Percentiles rank a stretch among this genome's conserved stretches.
These are phyloP conservation scores for Salvia rosmarinus DNA, from an alignment of 257 asterid species.

Conservation along the genomic window DNA sequence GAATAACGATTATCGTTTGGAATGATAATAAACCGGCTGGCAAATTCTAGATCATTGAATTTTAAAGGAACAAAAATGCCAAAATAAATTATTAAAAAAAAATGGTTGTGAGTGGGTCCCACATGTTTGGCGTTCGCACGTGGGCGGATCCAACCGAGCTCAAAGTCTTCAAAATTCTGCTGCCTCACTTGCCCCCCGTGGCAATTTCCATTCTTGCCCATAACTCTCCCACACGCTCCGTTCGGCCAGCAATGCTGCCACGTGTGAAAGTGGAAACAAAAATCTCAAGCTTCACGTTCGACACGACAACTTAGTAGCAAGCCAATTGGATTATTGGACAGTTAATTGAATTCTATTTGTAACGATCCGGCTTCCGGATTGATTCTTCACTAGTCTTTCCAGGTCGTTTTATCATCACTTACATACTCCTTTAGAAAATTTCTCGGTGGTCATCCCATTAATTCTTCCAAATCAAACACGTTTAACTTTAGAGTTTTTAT, in stretches of 20 bases:
- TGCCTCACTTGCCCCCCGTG: conserved; percentile 42
- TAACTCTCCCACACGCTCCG: not conserved
- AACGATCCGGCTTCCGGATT: too few relatives aligned
- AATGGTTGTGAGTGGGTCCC: conserved; percentile 28
- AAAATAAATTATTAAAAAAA: not conserved
- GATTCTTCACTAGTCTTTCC: too few relatives aligned
- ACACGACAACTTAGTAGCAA: not conserved
- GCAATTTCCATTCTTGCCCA: conserved; percentile 36
- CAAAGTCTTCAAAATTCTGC: conserved; percentile 30
- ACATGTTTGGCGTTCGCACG: conserved; percentile 31
- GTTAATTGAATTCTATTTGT: too few relatives aligned
- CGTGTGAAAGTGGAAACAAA: not conserved
- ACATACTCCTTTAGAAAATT: too few relatives aligned
- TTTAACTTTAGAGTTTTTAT: too few relatives aligned
- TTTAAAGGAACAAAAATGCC: too few relatives aligned
- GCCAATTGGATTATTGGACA: not conserved
- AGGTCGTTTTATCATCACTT: too few relatives aligned
- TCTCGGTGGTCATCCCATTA: too few relatives aligned
- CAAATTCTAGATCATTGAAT: not conserved
- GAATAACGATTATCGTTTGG: not conserved
- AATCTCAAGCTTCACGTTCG: not conserved
- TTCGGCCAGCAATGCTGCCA: conserved; percentile 28
- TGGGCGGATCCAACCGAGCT: conserved; percentile 34
- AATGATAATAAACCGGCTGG: not conserved
- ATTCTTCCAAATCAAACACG: too few relatives aligned